Base-by-base conservation (phyloP, 331 rosid species). In the Spiraea crenata region DNA sequence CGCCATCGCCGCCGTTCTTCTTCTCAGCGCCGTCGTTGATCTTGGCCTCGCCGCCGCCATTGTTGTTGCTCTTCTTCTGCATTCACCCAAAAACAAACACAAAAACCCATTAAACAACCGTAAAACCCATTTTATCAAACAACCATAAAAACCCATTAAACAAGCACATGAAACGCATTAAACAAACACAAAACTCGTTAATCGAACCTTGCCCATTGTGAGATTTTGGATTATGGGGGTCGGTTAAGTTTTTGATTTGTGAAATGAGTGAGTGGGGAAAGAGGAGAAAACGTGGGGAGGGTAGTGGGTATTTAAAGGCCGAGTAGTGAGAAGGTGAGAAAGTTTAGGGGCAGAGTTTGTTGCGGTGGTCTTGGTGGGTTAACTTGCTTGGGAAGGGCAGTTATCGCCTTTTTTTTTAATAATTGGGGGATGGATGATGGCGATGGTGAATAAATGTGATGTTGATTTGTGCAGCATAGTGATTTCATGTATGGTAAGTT, bases 1-100 rank as follows among this genome's bases (percentile, higher is more conserved):
- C 80, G n/a, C 65, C 86, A 9, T 41, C 89, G 61, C 67, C 85
- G 19, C 41, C 57, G 47, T 47, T 80, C 74, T 77, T 71, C 76
- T 77, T 83, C 56, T 82, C 79, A 49, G 74, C 80, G 45, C 65
- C 81, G 39, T 51, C 83, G 35, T 39, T 71, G 57, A 9, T 63
- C 15, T 72, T 67, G 44, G 71, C 71, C 55, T 74, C 77, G 69
- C 72, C 59, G 47, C 54, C 59, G 40, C 54, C 71, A 35, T 13
- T 34, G 51, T 5, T 31, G 13, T 7, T 57, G 6, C 56, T 70
- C 65, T 70, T 77, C 85, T 82, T 77, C 80, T 81, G 76, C 83
- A 57, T 52, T 20, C 54, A 63, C 7, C 56, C 57, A 57, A 19
- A 13, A 57, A 9, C 40, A 69, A 69, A 15, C 57, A 51, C 13